Evolutionary conservation across 768 basidiomycete genomes (phyloP), one percentile per base, ranked within the genome.

Genomic region (Boletus barrowsii): DNA sequence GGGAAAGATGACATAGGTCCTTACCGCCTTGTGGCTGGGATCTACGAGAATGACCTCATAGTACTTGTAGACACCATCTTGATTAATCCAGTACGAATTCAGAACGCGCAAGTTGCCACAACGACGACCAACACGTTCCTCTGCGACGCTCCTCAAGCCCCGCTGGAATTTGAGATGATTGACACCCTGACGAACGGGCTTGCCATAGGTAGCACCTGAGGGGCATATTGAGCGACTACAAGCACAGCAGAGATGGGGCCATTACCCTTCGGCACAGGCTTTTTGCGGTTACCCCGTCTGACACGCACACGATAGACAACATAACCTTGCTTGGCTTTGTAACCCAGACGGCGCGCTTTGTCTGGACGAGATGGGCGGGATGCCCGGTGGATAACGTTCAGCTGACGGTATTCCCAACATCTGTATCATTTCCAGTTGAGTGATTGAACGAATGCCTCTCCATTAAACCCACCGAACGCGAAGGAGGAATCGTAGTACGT

Each of bases 311-410:
- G 92, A 80, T 99, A 99, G 78, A 99, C 76, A 61, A 98, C 88
- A 72, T 93, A 99, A 66, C 97, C 97, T 77, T 99, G 97, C 84
- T 99, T 99, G 73, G 97, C 94, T 81, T 98, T 99, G 87, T 98
- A 99, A 46, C 97, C 97, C 58, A 99, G 80, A 62, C 95, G 88
- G 72, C 97, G 90, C 59, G 97, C 97, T 82, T 98, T 99, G 81
- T 99, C 97, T 51, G 97, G 97, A 69, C 97, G 90, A 44, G 96
- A 98, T 44, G 97, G 96, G 58, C 96, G 91, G 60, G 95, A 94
- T 43, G 95, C 96, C 65, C 97, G 90, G 80, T 98, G 96, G 71
- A 98, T 91, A 63, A 99, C 93, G 66, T 97, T 93, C 68, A 98
- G 78, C 74, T 99, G 97, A 62, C 97, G 90, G 79, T 94, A 97